Evolutionary conservation across 495 filamentous ascomycete genomes (phyloP).

Genomic region (Bacidia rubella): DNA sequence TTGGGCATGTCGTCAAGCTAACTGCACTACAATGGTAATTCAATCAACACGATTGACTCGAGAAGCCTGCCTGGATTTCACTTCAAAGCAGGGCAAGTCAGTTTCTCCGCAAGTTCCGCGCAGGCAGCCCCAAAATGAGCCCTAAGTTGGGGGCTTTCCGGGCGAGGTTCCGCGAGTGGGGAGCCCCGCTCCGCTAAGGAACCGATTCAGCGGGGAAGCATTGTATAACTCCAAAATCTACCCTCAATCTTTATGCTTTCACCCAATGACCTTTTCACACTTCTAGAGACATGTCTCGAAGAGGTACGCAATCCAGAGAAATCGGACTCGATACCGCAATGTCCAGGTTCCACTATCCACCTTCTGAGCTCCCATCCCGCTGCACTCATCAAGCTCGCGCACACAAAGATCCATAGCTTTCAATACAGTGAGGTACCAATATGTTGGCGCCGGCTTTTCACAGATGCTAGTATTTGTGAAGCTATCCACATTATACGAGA

Average conservation of each 20-base stretch:
- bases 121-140: too few species aligned
- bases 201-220: too few species aligned
- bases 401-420: constrained; percentile 58
- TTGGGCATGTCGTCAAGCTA: neutral
- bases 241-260: neutral
- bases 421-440: constrained; percentile 59
- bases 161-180: too few species aligned
- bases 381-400: constrained; percentile 30
- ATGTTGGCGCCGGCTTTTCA: constrained; percentile 68
- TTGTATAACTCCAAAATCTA: too few species aligned
- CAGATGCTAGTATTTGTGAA: constrained; percentile 60
- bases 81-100: too few species aligned
- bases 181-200: too few species aligned
- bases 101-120: too few species aligned
- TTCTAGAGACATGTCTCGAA: neutral
- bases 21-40: neutral
- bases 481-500: constrained; percentile 30
- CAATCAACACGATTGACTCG: too few species aligned
- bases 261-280: neutral
- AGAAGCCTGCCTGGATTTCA: too few species aligned
- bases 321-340: constrained; percentile 33
- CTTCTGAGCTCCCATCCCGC: constrained; percentile 27
- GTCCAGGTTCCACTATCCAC: constrained; percentile 20
- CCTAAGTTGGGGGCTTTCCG: too few species aligned
- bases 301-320: neutral